phyloP scores from a whole-genome alignment of 2,329 filamentous ascomycete genomes.

The Nectriaceae sp. region DNA sequence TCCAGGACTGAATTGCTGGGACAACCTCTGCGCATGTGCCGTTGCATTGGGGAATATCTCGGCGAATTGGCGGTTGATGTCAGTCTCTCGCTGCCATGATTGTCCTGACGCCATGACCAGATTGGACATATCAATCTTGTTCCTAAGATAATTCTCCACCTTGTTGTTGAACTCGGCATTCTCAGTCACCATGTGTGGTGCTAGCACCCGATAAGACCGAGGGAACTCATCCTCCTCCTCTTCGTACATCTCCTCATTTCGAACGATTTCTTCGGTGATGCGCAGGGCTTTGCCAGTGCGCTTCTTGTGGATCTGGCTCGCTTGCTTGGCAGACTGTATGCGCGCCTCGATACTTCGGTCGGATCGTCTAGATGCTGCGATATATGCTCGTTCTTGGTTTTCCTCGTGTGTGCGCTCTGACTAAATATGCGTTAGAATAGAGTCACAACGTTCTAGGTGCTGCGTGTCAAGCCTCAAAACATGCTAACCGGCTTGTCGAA shows the following conservation, averaged over 20 bases:
- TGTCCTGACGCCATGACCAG: constrained; percentile 16
- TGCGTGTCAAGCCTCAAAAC: no score
- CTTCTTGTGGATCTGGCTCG: constrained; percentile 88
- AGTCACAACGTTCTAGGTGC: no score
- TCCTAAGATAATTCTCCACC: constrained; percentile 51
- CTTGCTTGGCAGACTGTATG: constrained; percentile 81
- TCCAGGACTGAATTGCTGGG: no score
- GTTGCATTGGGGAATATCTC: constrained; percentile 47
- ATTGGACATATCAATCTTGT: constrained; percentile 45
- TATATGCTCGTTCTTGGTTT: constrained; percentile 86
- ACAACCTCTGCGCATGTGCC: no score
- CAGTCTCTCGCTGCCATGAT: constrained; percentile 37
- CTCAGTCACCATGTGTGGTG: constrained; percentile 61
- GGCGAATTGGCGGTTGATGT: constrained; percentile 49
- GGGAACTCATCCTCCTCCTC: constrained; percentile 85
- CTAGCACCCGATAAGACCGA: constrained; percentile 64
- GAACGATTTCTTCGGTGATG: constrained; percentile 82
- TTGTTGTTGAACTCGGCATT: constrained; percentile 63
- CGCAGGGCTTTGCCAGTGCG: constrained; percentile 81
- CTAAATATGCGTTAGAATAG: constrained; percentile 37
- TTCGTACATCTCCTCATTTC: constrained; percentile 94
- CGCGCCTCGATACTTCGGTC: constrained; percentile 87
- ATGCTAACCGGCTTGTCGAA: no score
- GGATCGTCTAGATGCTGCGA: constrained; percentile 83
- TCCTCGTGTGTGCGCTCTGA: constrained; percentile 78